These are phyloP conservation scores for Tuber microsphaerosporum DNA, from an alignment of 495 filamentous ascomycete genomes.

Conservation along the genomic window DNA sequence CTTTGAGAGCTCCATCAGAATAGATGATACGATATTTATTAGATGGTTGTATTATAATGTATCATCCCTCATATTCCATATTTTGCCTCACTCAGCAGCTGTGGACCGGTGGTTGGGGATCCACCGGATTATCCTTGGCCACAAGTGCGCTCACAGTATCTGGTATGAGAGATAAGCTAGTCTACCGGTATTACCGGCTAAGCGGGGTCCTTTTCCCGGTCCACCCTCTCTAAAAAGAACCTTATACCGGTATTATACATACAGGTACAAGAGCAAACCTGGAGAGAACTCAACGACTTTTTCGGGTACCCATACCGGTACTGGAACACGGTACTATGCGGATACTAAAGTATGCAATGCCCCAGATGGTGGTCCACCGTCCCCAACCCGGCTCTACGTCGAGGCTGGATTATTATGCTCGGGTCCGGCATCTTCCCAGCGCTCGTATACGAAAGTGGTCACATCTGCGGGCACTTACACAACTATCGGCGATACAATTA, in stretches of 20 bases:
- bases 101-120: not conserved
- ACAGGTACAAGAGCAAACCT: not conserved
- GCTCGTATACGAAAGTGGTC: not conserved
- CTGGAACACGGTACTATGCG: not conserved
- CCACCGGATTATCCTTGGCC: not conserved
- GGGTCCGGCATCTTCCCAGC: not conserved
- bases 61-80: not conserved
- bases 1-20: not conserved
- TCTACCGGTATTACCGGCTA: not conserved
- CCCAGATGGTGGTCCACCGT: not conserved
- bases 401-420: not conserved
- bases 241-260: not conserved
- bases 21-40: too few relatives aligned
- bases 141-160: not conserved
- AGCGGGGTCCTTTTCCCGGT: not conserved
- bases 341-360: not conserved
- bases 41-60: too few relatives aligned
- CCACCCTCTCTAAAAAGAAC: not conserved
- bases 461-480: not conserved
- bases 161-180: not conserved
- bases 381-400: not conserved
- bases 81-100: not conserved
- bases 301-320: not conserved
- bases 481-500: not conserved
- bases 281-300: not conserved